Conservation (phyloP, 78 protist species). For the Monosiga brevicollis region DNA sequence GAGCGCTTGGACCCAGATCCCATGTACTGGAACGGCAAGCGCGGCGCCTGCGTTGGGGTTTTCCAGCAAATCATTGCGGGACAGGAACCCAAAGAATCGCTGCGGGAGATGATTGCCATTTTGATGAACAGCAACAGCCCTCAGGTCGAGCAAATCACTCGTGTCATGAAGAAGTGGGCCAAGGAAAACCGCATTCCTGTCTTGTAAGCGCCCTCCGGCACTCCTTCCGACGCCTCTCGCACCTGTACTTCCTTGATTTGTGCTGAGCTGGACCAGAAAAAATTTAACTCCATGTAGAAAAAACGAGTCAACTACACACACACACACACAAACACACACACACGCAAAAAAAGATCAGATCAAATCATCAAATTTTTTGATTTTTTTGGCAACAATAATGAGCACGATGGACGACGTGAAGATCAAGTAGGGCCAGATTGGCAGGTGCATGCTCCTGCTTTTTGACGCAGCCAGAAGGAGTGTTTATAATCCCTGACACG, state of each 20-base stretch:
- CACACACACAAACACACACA: background rate
- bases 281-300: background rate
- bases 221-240: background rate
- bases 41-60: constrained; percentile 66
- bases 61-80: constrained; percentile 58
- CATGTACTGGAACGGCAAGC: constrained; percentile 66
- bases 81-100: constrained; percentile 26
- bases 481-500: too few relatives aligned
- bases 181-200: constrained; percentile 15
- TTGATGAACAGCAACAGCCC: constrained; percentile 14
- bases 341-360: background rate
- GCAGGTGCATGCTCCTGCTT: too few relatives aligned
- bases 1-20: constrained; percentile 69
- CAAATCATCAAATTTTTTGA: background rate
- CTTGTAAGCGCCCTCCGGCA: background rate
- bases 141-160: constrained; percentile 29
- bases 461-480: too few relatives aligned
- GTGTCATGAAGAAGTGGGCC: constrained; percentile 35
- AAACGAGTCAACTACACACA: background rate
- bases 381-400: too few relatives aligned
- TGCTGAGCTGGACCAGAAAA: background rate
- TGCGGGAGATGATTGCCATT: constrained; percentile 46
- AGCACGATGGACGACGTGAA: too few relatives aligned
- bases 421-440: too few relatives aligned
- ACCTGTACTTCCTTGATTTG: background rate